Evolutionary conservation across 257 asterid genomes (phyloP), one percentile per base, ranked within the genome.

Genomic region (Leptodermis oblonga): DNA sequence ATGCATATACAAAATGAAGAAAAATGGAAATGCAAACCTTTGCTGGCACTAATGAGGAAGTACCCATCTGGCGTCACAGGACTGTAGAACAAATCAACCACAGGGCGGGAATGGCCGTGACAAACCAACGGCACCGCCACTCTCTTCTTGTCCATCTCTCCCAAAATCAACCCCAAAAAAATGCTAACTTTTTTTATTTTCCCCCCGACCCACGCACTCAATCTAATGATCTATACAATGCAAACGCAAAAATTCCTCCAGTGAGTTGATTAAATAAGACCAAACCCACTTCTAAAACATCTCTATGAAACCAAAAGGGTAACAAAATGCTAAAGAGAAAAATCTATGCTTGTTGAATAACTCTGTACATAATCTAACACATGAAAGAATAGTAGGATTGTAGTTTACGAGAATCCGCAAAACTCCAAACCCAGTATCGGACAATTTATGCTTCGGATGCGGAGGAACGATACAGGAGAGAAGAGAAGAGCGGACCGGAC

Each of bases 1-100:
- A 48, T 18, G 54, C 25, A 48, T 48, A 4, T 1, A 4, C 22
- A 1, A 3, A 26, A 2, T 26, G n/a, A n/a, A 55, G 26, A 63
- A 20, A 0, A 15, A n/a, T 37, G 2, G 0, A 54, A 54, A 46
- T 41, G 34, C 41, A 71, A 34, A 74, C 81, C 84, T 55, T 80
- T 76, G 72, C 84, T 80, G 58, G 84, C 81, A 73, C 81, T 80
- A n/a, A 80, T 80, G 71, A 80, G 81, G 76, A 80, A 80, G 49
- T 70, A 68, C 23, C 84, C 84, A 76, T 80, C 84, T 6, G 81
- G 76, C 7, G 84, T 80, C 17, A 76, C 74, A 4, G 81, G 84
- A 45, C 84, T 76, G 33, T 76, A 80, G 72, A 64, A 76, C 79
- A 80, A 76, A 69, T 80, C 84, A 59, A 80, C 84, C 2, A 80